phyloP scores from a whole-genome alignment of 140 eudicot species.

The Stevia rebaudiana region DNA sequence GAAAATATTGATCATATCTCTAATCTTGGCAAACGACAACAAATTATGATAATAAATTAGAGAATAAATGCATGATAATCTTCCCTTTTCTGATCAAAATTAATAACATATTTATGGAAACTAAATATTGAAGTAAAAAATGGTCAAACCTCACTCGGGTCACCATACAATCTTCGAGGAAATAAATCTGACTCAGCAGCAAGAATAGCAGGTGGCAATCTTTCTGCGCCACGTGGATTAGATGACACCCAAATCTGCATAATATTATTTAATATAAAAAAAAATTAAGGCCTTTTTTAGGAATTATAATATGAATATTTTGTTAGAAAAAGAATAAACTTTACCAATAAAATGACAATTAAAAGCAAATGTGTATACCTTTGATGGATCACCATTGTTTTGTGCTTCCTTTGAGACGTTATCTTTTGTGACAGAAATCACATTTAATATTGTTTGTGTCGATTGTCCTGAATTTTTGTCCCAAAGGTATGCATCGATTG shows the following conservation, averaged over 20 bases:
- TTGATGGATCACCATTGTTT: conserved; percentile 26
- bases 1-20: too few species aligned
- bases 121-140: neutral
- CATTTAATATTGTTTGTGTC: conserved; percentile 27
- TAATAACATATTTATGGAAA: neutral
- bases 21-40: too few species aligned
- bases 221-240: conserved; percentile 89
- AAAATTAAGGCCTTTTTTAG: neutral
- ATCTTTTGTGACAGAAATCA: conserved; percentile 20
- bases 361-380: conserved; percentile 32
- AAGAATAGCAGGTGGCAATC: conserved; percentile 73
- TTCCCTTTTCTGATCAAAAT: too few species aligned
- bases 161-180: conserved; percentile 69
- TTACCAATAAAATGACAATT: neutral
- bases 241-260: conserved; percentile 80
- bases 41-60: too few species aligned
- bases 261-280: neutral
- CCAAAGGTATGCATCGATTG: conserved; percentile 15
- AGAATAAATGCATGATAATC: too few species aligned
- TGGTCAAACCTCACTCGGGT: conserved; percentile 70
- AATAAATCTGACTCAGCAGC: conserved; percentile 66
- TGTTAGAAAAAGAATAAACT: neutral
- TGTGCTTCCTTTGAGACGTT: conserved; percentile 25
- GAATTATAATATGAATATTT: neutral
- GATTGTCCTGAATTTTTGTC: conserved; percentile 27